Percentiles rank a stretch among this genome's conserved stretches.
These are phyloP conservation scores for Eucalyptus polybractea DNA, from an alignment of 345 rosid genomes.

Conservation along the genomic window DNA sequence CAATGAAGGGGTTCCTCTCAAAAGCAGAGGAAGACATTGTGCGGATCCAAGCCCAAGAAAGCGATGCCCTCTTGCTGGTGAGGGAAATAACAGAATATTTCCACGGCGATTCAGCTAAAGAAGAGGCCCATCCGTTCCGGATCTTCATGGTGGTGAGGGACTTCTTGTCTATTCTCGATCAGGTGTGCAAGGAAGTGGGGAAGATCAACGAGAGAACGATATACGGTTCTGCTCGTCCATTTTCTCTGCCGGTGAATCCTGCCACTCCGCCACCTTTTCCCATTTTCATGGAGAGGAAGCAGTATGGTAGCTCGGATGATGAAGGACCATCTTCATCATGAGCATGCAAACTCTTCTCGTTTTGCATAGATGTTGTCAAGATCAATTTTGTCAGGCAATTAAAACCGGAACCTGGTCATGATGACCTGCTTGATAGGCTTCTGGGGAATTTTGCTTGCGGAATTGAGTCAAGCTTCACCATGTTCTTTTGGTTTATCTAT, in stretches of 20 bases:
- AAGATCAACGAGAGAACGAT: slow-evolving; percentile 73
- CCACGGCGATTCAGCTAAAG: slow-evolving; percentile 73
- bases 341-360: background rate
- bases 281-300: slow-evolving; percentile 15
- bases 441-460: background rate
- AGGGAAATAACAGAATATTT: slow-evolving; percentile 81
- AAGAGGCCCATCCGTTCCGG: slow-evolving; percentile 72
- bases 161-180: slow-evolving; percentile 78
- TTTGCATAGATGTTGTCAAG: background rate
- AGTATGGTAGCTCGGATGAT: slow-evolving; percentile 10
- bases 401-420: background rate
- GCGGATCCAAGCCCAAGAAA: slow-evolving; percentile 35
- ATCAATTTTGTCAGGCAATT: background rate
- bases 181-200: slow-evolving; percentile 88
- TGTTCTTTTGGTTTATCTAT: background rate
- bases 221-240: slow-evolving; percentile 32
- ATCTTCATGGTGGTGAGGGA: slow-evolving; percentile 77
- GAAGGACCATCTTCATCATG: slow-evolving; percentile 12
- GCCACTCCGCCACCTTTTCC: slow-evolving; percentile 34
- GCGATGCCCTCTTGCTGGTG: slow-evolving; percentile 29
- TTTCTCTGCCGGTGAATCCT: slow-evolving; percentile 18
- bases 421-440: background rate
- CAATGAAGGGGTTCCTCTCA: slow-evolving; percentile 52
- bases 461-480: background rate
- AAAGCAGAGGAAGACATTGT: slow-evolving; percentile 61